Evolutionary conservation across 2,329 filamentous ascomycete genomes (phyloP), one percentile per base, ranked within the genome.

Genomic region (Penicillium palitans): DNA sequence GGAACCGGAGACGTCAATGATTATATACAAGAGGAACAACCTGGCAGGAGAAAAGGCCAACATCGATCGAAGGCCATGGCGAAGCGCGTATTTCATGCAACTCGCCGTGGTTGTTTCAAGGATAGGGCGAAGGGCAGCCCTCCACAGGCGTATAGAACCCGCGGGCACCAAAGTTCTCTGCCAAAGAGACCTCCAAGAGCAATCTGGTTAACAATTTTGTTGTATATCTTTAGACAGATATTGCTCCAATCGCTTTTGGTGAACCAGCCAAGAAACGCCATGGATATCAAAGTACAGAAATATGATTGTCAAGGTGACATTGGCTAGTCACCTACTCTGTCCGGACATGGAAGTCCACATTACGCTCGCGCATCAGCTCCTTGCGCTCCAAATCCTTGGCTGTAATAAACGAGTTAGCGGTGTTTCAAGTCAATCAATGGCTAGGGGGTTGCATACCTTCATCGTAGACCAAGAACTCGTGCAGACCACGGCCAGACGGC

Each of bases 391-490:
- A 84, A 68, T 90, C 88, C 77, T 88, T 90, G 64, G 77, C 88
- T 90, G 65, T 70, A 58, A 41, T 29, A 39, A 41, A 47, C 24
- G 2, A 50, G 57, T 67, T 54, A 69, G 55, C 46, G 7, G 27
- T 19, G 27, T 50, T 37, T 35, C 33, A 27, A 42, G 46, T 45
- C 13, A 61, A 46, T 19, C 13, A 8, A 13, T 59, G 9, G 53
- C 51, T 17, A 40, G 45, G 9, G 54, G 58, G 12, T 39, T 19
- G 33, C 86, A 76, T 82, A 89, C 86, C 84, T 80, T 87, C 83
- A 75, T 96, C 91, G 77, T 91, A 96, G 19, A 93, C 84, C 72
- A 98, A 82, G 79, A 98, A 97, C 77, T 98, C 95, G 74, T 98
- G 91, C 69, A 99, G 82, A 59, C 84, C 93, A 61, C 85, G 88